Conservation (phyloP, 2,329 filamentous ascomycete species). For the Fusarium transvaalense region DNA sequence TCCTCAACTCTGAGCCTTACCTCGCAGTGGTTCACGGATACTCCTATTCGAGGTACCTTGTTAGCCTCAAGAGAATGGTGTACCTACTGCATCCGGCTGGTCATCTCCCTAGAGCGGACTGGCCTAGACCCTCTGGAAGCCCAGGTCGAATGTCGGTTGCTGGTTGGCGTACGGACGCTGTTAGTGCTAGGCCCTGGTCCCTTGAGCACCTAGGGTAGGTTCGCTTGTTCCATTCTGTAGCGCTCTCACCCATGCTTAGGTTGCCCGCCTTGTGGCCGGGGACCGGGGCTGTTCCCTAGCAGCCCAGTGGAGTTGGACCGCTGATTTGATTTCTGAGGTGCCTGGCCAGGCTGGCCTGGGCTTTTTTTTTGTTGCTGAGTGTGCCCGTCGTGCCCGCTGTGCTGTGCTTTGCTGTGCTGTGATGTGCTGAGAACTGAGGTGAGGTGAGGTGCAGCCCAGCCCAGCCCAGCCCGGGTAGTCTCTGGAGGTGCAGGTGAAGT, state of each 20-base stretch:
- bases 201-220: not conserved
- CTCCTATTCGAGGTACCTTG: constrained; percentile 15
- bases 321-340: constrained; percentile 29
- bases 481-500: constrained; percentile 9
- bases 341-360: constrained; percentile 24
- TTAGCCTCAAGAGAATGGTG: constrained; percentile 18
- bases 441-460: not conserved
- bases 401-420: not conserved
- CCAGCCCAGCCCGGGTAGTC: not conserved
- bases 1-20: constrained; percentile 24
- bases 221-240: constrained; percentile 42
- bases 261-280: constrained; percentile 25
- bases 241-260: constrained; percentile 24
- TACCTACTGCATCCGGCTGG: constrained; percentile 42
- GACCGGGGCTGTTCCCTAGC: constrained; percentile 27
- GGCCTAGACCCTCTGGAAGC: constrained; percentile 35
- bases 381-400: constrained; percentile 2
- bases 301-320: constrained; percentile 30
- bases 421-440: constrained; percentile 13
- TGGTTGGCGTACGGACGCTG: constrained; percentile 29
- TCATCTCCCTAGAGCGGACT: constrained; percentile 18
- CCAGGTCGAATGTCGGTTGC: constrained; percentile 25
- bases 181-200: constrained; percentile 17
- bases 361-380: not conserved
- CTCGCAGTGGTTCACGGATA: not conserved